Conservation (phyloP, 495 filamentous ascomycete genomes). For the Xylaria sp. region DNA sequence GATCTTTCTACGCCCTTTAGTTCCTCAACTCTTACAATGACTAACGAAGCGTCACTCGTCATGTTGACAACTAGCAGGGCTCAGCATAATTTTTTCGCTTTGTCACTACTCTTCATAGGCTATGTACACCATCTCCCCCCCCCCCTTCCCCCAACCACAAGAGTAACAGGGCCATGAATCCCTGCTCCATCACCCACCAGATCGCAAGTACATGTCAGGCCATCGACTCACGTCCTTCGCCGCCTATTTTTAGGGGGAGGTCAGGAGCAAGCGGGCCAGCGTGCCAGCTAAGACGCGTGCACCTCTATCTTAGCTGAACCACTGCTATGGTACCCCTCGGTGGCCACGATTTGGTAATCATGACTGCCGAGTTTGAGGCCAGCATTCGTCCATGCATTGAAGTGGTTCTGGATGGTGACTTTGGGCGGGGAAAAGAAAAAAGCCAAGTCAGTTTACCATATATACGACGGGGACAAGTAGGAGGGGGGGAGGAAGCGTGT, state of each 20-base stretch:
- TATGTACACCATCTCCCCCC: conserved; percentile 11
- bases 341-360: conserved; percentile 68
- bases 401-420: conserved; percentile 63
- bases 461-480: not conserved
- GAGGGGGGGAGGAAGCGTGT: too few species aligned
- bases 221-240: not conserved
- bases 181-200: not conserved
- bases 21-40: not conserved
- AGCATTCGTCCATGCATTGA: conserved; percentile 63
- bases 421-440: not conserved
- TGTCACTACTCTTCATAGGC: not conserved
- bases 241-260: not conserved
- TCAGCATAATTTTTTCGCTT: not conserved
- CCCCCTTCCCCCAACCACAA: not conserved
- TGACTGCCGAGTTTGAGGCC: conserved; percentile 61
- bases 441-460: not conserved
- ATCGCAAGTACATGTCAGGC: not conserved
- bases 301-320: conserved; percentile 53
- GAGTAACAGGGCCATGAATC: not conserved
- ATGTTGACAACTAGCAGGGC: not conserved
- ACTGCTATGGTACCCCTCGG: conserved; percentile 60
- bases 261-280: not conserved
- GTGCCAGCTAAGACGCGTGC: not conserved
- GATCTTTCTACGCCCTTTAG: not conserved
- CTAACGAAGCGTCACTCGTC: not conserved